Base-by-base conservation (phyloP, 768 basidiomycete genomes). In the Leccinum obscurum region DNA sequence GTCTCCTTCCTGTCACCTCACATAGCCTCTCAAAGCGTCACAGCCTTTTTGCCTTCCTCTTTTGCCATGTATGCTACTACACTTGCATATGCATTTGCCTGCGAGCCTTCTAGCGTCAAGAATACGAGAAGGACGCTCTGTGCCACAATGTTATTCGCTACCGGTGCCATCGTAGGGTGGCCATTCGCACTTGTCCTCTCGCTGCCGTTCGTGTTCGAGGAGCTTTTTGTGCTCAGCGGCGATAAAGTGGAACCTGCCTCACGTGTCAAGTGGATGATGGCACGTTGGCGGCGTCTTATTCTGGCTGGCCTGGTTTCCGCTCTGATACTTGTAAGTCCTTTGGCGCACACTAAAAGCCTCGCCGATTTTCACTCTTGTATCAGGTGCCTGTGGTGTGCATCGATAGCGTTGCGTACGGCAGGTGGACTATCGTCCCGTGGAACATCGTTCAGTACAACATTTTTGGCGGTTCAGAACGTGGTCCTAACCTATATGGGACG, bases 361-460 rank as follows among this genome's bases (percentile, higher is more conserved):
- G 26, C 28, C 24, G 11, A 66, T 17, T 20, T 32, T 39, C 4
- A 57, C 6, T 52, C 52, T 51, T n/a, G 41, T 14, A n/a, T 34
- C 69, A 98, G 96, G 75, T 95, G 58, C 95, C 95, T 3, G 88
- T 96, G 65, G 74, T 92, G 59, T 80, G 78, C 28, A 79, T 98
- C 57, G 97, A 99, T 76, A 93, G 88, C 28, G 77, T 87, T 62
- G 93, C 90, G 2, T 99, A 98, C 69, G 92, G 92, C 20, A 87
- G 83, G 59, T 78, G 87, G 44, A 81, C 83, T 6, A 72, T 96
- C 57, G 91, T 93, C 3, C 91, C 96, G 1, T 93, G 93, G 88
- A 97, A 98, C 74, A 95, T 98, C 64, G 75, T 98, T 67, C 80
- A 77, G 54, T 98, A 99, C 81, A 99, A 99, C 74, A 82, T 98